Base-by-base conservation (phyloP, 2,329 filamentous ascomycete genomes). In the Aspergillus japonicus region DNA sequence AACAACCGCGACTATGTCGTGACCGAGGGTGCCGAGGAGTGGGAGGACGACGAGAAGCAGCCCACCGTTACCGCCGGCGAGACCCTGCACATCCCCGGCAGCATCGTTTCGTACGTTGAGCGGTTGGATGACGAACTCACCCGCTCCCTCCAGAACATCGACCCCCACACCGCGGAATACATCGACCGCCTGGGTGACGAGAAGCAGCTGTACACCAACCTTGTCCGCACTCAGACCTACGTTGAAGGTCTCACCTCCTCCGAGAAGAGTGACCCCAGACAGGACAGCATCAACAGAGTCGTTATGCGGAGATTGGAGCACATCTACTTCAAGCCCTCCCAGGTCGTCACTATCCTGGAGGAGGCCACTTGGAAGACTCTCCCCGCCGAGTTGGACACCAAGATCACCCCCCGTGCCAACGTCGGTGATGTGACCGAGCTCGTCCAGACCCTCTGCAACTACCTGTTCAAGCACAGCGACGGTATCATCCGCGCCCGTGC, bases 111-210 rank as follows among this genome's bases (percentile, higher is more conserved):
- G 0, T 96, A 94, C 73, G 87, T 96, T 33, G 95, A 99, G 83
- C 87, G 95, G 73, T 85, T 99, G 21, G 95, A 99, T 71, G 95
- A 99, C 72, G 96, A 99, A 81, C 90, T 99, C 65, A 96, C 91
- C 62, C 89, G 95, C 69, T 97, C 95, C n/a, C 84, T 99, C 55
- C 95, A 99, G 79, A 91, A 89, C 78, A 97, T 99, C 72, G 95
- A 99, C 75, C 96, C 95, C 59, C 95, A 99, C 80, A 99, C 95
- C 47, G 95, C 95, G 31, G 95, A 99, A 80, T 99, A 99, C 75
- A 96, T 99, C 63, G 95, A 99, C 75, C 87, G 96, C 60, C 82
- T 99, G 61, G 89, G 90, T 57, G 95, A 99, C 71, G 95, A 99
- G 81, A 89, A 89, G 64, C 82, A 89, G 52, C 83, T 99, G 54